A percentile compares a stretch with the other conserved stretches of the same genome.
Evolutionary conservation across 2,329 filamentous ascomycete species (phyloP).

Genomic region (Botrytis porri): DNA sequence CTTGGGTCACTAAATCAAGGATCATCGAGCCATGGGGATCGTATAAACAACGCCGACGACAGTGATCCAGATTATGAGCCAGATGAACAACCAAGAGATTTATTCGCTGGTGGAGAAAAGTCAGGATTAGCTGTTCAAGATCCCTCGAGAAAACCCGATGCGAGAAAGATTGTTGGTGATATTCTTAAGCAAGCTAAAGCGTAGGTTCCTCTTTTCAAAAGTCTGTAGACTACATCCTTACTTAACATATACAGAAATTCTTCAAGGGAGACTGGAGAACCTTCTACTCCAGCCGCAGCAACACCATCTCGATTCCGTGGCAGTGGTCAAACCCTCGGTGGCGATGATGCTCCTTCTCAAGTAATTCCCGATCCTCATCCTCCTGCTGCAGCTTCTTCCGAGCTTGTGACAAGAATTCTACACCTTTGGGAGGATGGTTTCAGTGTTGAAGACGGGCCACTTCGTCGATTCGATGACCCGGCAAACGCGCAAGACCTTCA

Average conservation of each 20-base stretch:
- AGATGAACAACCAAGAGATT: conserved; percentile 60
- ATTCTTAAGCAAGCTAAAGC: conserved; percentile 62
- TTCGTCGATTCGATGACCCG: conserved; percentile 77
- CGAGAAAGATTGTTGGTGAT: conserved; percentile 58
- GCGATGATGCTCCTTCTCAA: conserved; percentile 70
- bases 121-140: conserved; percentile 69
- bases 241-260: conserved; percentile 51
- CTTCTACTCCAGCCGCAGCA: conserved; percentile 46
- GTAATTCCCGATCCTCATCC: conserved; percentile 59
- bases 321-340: conserved; percentile 71
- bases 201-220: conserved; percentile 42
- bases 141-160: conserved; percentile 46
- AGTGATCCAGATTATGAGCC: conserved; percentile 54
- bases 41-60: conserved; percentile 55
- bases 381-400: conserved; percentile 40
- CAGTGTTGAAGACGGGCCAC: conserved; percentile 76
- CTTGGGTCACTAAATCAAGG: conserved; percentile 46
- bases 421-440: conserved; percentile 84
- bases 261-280: conserved; percentile 53
- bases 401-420: conserved; percentile 58
- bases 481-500: conserved; percentile 67
- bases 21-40: conserved; percentile 45
- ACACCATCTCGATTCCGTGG: conserved; percentile 61
- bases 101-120: conserved; percentile 85
- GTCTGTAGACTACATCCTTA: neutral